phyloP scores from a whole-genome alignment of 495 filamentous ascomycete species.

The Immersiella caudata region DNA sequence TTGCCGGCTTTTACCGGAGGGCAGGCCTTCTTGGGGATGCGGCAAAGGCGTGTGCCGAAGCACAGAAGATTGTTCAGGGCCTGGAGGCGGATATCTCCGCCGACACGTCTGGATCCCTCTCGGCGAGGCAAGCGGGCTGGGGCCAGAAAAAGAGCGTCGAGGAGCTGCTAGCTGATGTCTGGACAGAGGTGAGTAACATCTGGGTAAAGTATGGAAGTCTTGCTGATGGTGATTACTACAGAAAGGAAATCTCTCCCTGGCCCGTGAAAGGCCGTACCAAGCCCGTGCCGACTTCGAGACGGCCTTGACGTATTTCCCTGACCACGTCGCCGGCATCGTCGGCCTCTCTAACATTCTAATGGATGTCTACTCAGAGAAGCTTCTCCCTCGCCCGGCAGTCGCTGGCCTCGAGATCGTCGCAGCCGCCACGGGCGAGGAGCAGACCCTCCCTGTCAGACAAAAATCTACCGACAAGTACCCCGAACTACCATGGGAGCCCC shows the following conservation, averaged over 20 bases:
- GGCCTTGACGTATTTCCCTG: constrained; percentile 69
- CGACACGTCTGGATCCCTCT: constrained; percentile 50
- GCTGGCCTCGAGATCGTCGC: constrained; percentile 34
- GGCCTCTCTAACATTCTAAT: constrained; percentile 81
- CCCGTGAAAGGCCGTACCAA: constrained; percentile 62
- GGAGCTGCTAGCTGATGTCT: constrained; percentile 79
- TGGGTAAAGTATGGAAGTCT: background rate
- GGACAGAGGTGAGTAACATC: constrained; percentile 61
- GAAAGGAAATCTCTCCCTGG: constrained; percentile 69
- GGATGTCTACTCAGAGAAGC: constrained; percentile 75
- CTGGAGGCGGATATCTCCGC: constrained; percentile 58
- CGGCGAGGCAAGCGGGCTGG: constrained; percentile 67
- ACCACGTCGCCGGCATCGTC: constrained; percentile 81
- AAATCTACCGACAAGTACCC: constrained; percentile 27
- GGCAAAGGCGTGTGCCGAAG: constrained; percentile 76
- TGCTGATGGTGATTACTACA: constrained; percentile 46
- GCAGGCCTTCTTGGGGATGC: constrained; percentile 78
- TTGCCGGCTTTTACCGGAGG: constrained; percentile 82
- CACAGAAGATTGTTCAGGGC: constrained; percentile 63
- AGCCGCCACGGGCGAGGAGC: constrained; percentile 1
- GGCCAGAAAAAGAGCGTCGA: constrained; percentile 74
- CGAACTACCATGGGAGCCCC: constrained; percentile 40
- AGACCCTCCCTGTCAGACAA: background rate
- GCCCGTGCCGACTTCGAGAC: constrained; percentile 77
- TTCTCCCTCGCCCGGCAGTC: constrained; percentile 51